Conservation (phyloP, 1,284 basidiomycete genomes). For the Grifola frondosa region DNA sequence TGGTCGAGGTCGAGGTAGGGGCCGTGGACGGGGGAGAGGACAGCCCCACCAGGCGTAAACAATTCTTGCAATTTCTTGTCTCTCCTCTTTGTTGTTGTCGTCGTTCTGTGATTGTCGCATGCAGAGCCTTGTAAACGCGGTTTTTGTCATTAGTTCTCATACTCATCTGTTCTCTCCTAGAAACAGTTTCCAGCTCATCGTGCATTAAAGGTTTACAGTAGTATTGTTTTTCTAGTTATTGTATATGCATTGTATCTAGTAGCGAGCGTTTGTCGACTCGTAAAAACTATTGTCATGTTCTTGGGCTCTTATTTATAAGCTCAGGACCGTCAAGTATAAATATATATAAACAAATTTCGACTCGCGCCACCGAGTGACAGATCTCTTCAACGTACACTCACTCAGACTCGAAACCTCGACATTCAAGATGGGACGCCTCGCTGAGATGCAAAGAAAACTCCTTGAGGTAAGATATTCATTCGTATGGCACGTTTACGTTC, state of each 20-base stretch:
- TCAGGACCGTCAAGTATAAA: not conserved
- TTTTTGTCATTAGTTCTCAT: not conserved
- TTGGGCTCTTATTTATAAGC: not conserved
- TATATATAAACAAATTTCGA: too few relatives aligned
- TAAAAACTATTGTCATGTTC: not conserved
- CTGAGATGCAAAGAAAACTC: slow-evolving; percentile 92
- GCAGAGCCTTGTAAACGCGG: not conserved
- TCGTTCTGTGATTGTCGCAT: not conserved
- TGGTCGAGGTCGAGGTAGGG: slow-evolving; percentile 32
- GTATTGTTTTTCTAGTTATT: not conserved
- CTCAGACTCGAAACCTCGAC: too few relatives aligned
- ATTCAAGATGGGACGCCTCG: slow-evolving; percentile 70
- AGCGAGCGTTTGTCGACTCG: not conserved
- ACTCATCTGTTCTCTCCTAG: not conserved
- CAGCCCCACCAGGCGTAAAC: slow-evolving; percentile 3
- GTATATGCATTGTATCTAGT: not conserved
- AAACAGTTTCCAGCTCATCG: not conserved
- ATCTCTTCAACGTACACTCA: too few relatives aligned
- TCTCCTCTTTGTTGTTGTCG: not conserved
- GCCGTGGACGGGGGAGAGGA: slow-evolving; percentile 38
- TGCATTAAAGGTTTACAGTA: not conserved
- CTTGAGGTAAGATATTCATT: slow-evolving; percentile 60
- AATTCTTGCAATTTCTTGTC: not conserved
- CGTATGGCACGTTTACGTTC: slow-evolving; percentile 2
- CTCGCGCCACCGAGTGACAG: too few relatives aligned